Base-by-base conservation (phyloP, 768 basidiomycete species). In the Leccinum sublutescens region DNA sequence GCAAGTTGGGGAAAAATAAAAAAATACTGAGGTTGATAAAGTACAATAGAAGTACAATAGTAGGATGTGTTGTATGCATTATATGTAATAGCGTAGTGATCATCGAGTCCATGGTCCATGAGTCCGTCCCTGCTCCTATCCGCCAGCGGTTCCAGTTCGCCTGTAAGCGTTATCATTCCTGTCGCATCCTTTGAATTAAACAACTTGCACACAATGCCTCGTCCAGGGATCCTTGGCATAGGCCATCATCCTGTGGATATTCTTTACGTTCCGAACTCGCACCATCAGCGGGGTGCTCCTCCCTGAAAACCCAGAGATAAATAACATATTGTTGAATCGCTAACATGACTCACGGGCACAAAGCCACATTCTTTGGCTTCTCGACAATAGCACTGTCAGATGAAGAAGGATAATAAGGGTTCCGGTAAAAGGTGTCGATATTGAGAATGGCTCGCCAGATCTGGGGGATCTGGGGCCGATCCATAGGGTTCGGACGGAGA, bases 361-460 rank as follows among this genome's bases (percentile, higher is more conserved):
- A 17, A 0, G 36, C 36, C 29, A 33, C 36, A 17, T 52, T 29
- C 45, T 21, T 54, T 5, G 57, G 17, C 43, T 29, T 51, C 17
- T 31, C 27, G 10, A 34, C 27, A 1, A 29, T 15, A 2, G 33
- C 17, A 2, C 19, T 14, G 11, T 34, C 14, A 11, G 59, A 27
- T 3, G 25, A 19, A n/a, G 15, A 36, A 36, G 36, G 36, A 14
- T 36, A 36, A 15, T 8, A 25, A 10, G 56, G 56, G 2, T 25
- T 15, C 4, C 67, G 61, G 36, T 63, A 66, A 7, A 67, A 66
- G 1, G 57, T 63, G n/a, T 54, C 49, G 45, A 67, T 61, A n/a
- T n/a, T 56, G 45, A 59, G n/a, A 25, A 67, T 56, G 21, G 57
- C 64, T 23, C 55, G 57, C 5, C 64, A 58, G 31, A 67, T 68